Percentiles rank a stretch among this genome's conserved stretches.
Evolutionary conservation across 768 basidiomycete genomes (phyloP).

Genomic region (Floccularia luteovirens): DNA sequence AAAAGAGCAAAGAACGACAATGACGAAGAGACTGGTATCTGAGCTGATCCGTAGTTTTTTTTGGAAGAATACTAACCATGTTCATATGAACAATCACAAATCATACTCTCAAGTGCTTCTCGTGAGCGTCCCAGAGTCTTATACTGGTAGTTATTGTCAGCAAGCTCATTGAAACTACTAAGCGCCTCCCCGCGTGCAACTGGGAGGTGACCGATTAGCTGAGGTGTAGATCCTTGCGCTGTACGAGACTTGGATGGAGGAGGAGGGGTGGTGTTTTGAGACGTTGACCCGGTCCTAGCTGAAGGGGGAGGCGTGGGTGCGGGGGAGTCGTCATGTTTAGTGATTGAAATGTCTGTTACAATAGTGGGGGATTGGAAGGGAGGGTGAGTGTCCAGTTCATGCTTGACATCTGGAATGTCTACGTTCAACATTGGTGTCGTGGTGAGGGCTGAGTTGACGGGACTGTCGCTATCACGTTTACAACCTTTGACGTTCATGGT

Average conservation of each 20-base stretch:
- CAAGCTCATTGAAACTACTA: slow-evolving; percentile 64
- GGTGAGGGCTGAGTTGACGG: slow-evolving; percentile 15
- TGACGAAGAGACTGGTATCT: slow-evolving; percentile 2
- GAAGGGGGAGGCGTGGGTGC: slow-evolving; percentile 25
- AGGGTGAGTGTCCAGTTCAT: slow-evolving; percentile 16
- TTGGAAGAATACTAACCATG: slow-evolving; percentile 61
- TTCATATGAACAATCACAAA: slow-evolving; percentile 87
- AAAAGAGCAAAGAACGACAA: slow-evolving; percentile 1
- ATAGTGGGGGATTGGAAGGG: slow-evolving; percentile 28
- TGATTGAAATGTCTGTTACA: slow-evolving; percentile 19
- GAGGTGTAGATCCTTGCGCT: slow-evolving; percentile 30
- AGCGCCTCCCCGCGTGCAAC: slow-evolving; percentile 68
- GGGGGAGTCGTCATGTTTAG: slow-evolving; percentile 25
- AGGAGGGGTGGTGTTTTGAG: slow-evolving; percentile 32
- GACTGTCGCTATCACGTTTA: slow-evolving; percentile 18
- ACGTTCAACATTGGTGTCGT: slow-evolving; percentile 20
- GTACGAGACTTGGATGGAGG: slow-evolving; percentile 24
- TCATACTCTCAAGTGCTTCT: slow-evolving; percentile 88
- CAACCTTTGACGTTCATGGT: slow-evolving; percentile 20
- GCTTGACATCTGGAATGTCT: slow-evolving; percentile 22
- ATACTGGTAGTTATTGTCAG: slow-evolving; percentile 81
- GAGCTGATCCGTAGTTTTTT: too few species aligned
- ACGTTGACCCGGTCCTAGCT: slow-evolving; percentile 22
- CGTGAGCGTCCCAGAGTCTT: slow-evolving; percentile 80
- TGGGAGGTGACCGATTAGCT: slow-evolving; percentile 79